These are phyloP conservation scores for Phytophthora uliginosa DNA, from an alignment of 352 stramenopile species.

Conservation along the genomic window DNA sequence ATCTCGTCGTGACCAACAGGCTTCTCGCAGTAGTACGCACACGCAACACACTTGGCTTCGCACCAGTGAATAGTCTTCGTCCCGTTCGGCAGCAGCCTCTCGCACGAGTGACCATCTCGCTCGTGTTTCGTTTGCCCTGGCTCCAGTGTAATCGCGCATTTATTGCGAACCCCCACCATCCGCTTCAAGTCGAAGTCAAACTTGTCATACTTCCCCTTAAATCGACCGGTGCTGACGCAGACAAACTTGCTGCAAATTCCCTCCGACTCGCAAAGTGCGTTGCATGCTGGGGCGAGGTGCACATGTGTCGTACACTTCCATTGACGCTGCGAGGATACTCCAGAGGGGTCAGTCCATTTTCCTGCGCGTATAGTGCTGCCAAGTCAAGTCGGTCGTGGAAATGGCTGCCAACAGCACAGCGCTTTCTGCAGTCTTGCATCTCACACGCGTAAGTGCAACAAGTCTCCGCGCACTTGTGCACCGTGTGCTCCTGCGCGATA, in stretches of 20 bases:
- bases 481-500: conserved; percentile 20
- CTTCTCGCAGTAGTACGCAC: conserved; percentile 43
- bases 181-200: neutral
- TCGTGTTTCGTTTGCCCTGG: neutral
- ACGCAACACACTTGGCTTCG: conserved; percentile 25
- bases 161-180: conserved; percentile 3
- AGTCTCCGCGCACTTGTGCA: conserved; percentile 30
- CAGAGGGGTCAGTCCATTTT: neutral
- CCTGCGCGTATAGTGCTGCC: neutral
- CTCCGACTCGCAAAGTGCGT: conserved; percentile 17
- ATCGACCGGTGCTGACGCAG: neutral
- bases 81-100: neutral
- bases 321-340: neutral
- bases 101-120: neutral
- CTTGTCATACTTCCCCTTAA: neutral
- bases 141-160: neutral
- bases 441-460: conserved; percentile 31
- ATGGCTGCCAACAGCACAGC: conserved; percentile 24
- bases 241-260: conserved; percentile 31
- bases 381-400: conserved; percentile 26
- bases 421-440: conserved; percentile 24
- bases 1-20: conserved; percentile 25
- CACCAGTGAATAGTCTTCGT: conserved; percentile 29
- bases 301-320: conserved; percentile 20
- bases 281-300: conserved; percentile 23